A percentile compares a stretch with the other conserved stretches of the same genome.
Evolutionary conservation across 208 protist genomes (phyloP).

Genomic region (Trypanosoma melophagium): DNA sequence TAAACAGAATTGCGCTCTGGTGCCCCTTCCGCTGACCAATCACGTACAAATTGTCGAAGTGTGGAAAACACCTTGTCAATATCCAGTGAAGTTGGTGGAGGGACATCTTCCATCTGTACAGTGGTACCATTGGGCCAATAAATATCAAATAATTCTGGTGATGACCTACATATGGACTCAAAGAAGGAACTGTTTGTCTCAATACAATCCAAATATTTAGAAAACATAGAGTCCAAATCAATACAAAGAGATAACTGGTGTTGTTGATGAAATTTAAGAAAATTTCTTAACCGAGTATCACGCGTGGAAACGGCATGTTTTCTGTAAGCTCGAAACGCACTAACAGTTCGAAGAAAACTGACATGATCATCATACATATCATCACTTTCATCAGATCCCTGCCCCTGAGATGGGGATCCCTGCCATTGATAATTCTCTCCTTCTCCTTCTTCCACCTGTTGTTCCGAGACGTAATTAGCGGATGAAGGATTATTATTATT

Average conservation of each 20-base stretch:
- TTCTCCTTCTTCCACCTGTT: no score
- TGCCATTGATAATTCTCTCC: constrained; percentile 25
- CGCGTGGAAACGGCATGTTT: constrained; percentile 62
- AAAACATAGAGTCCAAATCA: constrained; percentile 76
- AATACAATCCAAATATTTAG: constrained; percentile 76
- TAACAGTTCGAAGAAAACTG: constrained; percentile 85
- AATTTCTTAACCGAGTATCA: constrained; percentile 78
- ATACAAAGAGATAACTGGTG: constrained; percentile 73
- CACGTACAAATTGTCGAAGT: constrained; percentile 94
- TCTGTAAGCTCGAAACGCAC: constrained; percentile 77
- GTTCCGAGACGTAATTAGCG: no score
- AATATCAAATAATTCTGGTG: constrained; percentile 79
- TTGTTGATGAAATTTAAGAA: constrained; percentile 76
- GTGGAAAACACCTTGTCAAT: constrained; percentile 96
- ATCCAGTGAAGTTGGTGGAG: constrained; percentile 82
- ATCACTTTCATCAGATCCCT: constrained; percentile 27
- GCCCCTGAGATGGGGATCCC: constrained; percentile 11
- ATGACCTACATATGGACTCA: constrained; percentile 80
- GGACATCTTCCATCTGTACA: constrained; percentile 61
- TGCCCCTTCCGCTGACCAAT: constrained; percentile 93
- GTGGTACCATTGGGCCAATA: constrained; percentile 89
- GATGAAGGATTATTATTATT: background rate
- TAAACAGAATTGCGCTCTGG: constrained; percentile 91
- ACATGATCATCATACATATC: constrained; percentile 87
- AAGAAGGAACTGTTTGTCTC: constrained; percentile 82